Evolutionary conservation across 331 rosid genomes (phyloP), one percentile per base, ranked within the genome.

Genomic region (Dryas integrifolia): DNA sequence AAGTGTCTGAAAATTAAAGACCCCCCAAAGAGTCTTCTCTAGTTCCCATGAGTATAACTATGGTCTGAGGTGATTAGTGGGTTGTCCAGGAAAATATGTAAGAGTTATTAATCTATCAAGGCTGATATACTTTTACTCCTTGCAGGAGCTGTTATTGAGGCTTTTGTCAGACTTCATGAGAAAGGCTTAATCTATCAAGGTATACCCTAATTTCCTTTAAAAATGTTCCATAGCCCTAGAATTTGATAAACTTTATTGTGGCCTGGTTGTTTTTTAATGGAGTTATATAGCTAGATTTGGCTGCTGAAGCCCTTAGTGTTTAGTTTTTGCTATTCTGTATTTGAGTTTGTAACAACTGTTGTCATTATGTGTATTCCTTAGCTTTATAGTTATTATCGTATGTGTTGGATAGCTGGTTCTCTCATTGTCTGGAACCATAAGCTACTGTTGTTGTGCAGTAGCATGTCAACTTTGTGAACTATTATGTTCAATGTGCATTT

Each of bases 131-230:
- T 80, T 75, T 62, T 38, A 69, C 82, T 77, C 72, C 69, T 56
- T 79, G 85, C 92, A 93, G 98, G 91, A 79, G 96, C 98, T 65
- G 98, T 93, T 63, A 72, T 89, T 68, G 98, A 93, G 85, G 97
- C 98, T 73, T 93, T 93, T 89, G 91, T 93, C 70, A 86, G 86
- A 82, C 98, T 93, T 72, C 98, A 93, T 48, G 97, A 93, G 72
- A 93, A 89, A 86, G 98, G 96, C 69, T 86, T 93, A 82, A 89
- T 93, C 68, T 91, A 93, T 82, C 98, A 89, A 91, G 98, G 98
- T 93, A 93, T 58, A 40, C 24, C 43, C 67, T 26, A 41, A 62
- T 69, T 57, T 72, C 65, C 73, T 39, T 30, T 69, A 5, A 51
- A 48, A 72, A 35, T 35, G 41, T 51, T 60, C 15, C 16, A 12